Base-by-base conservation (phyloP, 352 stramenopile genomes). In the Pythium aquatile region DNA sequence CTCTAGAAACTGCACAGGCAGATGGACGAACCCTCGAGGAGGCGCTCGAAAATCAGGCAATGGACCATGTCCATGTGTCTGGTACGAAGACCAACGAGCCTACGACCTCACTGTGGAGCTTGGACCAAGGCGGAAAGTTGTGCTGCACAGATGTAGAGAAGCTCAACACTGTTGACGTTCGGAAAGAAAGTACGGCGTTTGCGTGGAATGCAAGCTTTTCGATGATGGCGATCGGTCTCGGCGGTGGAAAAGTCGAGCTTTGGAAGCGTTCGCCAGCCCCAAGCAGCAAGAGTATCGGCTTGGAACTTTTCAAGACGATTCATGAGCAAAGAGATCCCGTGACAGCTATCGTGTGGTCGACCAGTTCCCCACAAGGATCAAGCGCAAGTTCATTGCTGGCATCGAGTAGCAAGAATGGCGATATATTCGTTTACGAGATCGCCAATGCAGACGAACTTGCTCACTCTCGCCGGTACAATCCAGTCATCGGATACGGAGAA, bases 251-350 rank as follows among this genome's bases (percentile, higher is more conserved):
- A 35, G 70, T 93, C 16, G 72, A 87, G 55, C 37, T 90, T n/a
- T 62, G 55, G 10, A 51, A 46, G 26, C 48, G 1, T 26, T 28
- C n/a, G n/a, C 4, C 20, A 29, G 2, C 44, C n/a, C 6, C 7
- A 2, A 29, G 20, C 44, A 51, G 7, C 16, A 51, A 29, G 10
- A 51, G 29, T n/a, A 14, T 29, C 20, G n/a, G 44, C 16, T 51
- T 51, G 44, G 44, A 51, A 51, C 20, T 58, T 2, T 16, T 11
- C 5, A 46, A 64, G 39, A 70, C 55, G 9, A 73, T 81, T 55
- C 79, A 89, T 35, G 81, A 93, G 35, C 79, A 89, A 55, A 71
- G 76, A n/a, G 77, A 89, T 24, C 28, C 20, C 0, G 66, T 90
- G 6, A 74, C 74, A 2, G 57, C 67, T 8, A 5, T 90, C n/a